Conservation (phyloP, 805 yeast species). For the Candida stauntonica region DNA sequence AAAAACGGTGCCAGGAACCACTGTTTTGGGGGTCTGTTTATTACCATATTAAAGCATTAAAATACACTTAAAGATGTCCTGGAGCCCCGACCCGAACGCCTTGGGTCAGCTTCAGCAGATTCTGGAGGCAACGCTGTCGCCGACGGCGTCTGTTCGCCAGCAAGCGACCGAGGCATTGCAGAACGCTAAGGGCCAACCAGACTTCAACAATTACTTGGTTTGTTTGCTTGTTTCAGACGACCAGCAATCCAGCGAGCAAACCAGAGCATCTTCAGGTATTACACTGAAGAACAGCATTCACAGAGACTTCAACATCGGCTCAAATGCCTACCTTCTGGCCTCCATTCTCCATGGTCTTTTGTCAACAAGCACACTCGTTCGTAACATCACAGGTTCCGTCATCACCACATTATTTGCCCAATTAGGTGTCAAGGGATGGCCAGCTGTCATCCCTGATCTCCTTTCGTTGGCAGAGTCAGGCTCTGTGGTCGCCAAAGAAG, state of each 20-base stretch:
- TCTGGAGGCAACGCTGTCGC: constrained; percentile 67
- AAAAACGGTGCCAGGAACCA: no score
- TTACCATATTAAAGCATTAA: neutral
- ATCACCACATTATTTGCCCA: constrained; percentile 74
- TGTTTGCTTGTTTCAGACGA: constrained; percentile 57
- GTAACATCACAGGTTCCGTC: constrained; percentile 88
- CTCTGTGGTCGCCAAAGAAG: constrained; percentile 45
- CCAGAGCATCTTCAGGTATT: constrained; percentile 86
- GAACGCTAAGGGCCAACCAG: constrained; percentile 66
- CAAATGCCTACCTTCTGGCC: constrained; percentile 32
- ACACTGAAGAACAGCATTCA: constrained; percentile 74
- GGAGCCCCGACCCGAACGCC: constrained; percentile 66
- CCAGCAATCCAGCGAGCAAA: constrained; percentile 41
- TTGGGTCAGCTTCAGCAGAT: constrained; percentile 61
- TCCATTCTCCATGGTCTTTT: constrained; percentile 45
- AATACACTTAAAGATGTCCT: constrained; percentile 36
- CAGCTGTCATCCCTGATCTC: constrained; percentile 63
- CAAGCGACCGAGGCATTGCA: constrained; percentile 72
- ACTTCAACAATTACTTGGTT: constrained; percentile 76
- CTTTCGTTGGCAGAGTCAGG: constrained; percentile 53
- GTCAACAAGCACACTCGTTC: constrained; percentile 54
- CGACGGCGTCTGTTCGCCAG: constrained; percentile 47
- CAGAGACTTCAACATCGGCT: constrained; percentile 30
- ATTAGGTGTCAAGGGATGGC: constrained; percentile 71
- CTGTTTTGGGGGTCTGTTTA: no score